These are phyloP conservation scores for Nicotiana noctiflora DNA, from an alignment of 257 asterid genomes.

Conservation along the genomic window DNA sequence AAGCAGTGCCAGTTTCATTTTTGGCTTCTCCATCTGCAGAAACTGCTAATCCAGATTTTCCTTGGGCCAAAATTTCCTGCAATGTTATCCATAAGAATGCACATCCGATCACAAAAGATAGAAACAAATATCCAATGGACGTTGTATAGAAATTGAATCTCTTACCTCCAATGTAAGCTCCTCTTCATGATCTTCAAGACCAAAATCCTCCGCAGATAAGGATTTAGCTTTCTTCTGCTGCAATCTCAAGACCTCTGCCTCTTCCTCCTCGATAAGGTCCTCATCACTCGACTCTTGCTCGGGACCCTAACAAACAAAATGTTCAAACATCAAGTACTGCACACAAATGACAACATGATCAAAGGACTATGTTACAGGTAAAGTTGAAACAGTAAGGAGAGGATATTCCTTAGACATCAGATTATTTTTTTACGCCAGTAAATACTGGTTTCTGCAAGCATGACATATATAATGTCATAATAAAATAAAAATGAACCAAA, in stretches of 20 bases:
- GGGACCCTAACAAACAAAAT: slow-evolving; percentile 12
- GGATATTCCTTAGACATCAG: not conserved
- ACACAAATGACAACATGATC: not conserved
- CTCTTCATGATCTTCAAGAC: slow-evolving; percentile 69
- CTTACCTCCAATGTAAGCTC: slow-evolving; percentile 75
- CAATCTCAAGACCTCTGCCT: slow-evolving; percentile 61
- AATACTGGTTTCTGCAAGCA: not conserved
- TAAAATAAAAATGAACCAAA: not conserved
- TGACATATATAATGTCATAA: not conserved
- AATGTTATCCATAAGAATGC: slow-evolving; percentile 7
- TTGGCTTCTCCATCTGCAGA: slow-evolving; percentile 33
- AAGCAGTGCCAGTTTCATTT: slow-evolving; percentile 39
- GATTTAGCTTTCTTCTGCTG: slow-evolving; percentile 45
- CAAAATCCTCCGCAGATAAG: slow-evolving; percentile 62
- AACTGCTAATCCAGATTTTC: slow-evolving; percentile 32
- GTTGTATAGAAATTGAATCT: slow-evolving; percentile 1
- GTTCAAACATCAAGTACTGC: slow-evolving; percentile 10
- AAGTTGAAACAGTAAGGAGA: not conserved
- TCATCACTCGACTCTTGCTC: slow-evolving; percentile 70
- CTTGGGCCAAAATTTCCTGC: slow-evolving; percentile 61
- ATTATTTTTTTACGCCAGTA: not conserved
- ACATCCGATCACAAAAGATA: not conserved
- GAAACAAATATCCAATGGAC: not conserved
- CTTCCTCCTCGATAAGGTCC: slow-evolving; percentile 67
- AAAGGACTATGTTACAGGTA: not conserved